Evolutionary conservation across 768 basidiomycete genomes (phyloP).

Genomic region (Suillus tomentosus): DNA sequence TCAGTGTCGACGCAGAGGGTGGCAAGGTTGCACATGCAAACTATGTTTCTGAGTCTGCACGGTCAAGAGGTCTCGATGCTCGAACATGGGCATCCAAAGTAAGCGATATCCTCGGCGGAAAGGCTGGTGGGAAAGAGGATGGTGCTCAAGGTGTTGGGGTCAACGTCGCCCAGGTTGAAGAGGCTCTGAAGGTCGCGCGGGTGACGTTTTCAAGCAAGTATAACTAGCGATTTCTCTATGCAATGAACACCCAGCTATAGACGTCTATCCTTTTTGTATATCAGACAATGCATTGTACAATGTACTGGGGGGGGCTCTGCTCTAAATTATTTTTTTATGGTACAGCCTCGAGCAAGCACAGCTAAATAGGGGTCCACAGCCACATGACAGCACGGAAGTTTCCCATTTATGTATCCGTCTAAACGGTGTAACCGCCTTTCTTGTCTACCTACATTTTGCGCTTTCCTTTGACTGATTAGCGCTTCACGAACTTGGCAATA

Average conservation of each 20-base stretch:
- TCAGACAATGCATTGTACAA: background rate
- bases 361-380: slow-evolving; percentile 5
- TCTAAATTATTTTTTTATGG: background rate
- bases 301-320: background rate
- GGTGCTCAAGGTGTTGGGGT: slow-evolving; percentile 86
- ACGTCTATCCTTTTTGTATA: background rate
- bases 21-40: slow-evolving; percentile 89
- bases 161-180: slow-evolving; percentile 59
- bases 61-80: slow-evolving; percentile 73
- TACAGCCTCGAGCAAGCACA: slow-evolving; percentile 7
- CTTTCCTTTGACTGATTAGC: background rate
- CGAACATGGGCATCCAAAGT: slow-evolving; percentile 87
- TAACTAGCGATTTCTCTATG: background rate
- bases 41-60: slow-evolving; percentile 64
- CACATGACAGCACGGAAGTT: background rate
- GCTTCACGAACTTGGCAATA: background rate
- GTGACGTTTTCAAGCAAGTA: slow-evolving; percentile 36
- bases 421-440: background rate
- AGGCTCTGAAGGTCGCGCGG: slow-evolving; percentile 64
- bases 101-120: slow-evolving; percentile 82
- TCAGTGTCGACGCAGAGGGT: slow-evolving; percentile 70
- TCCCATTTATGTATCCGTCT: background rate
- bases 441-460: background rate
- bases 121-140: slow-evolving; percentile 97
- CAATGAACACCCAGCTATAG: background rate